A percentile compares a stretch with the other conserved stretches of the same genome.
phyloP scores from a whole-genome alignment of 371 early-diverging fungal species.

The Funneliformis caledonium region DNA sequence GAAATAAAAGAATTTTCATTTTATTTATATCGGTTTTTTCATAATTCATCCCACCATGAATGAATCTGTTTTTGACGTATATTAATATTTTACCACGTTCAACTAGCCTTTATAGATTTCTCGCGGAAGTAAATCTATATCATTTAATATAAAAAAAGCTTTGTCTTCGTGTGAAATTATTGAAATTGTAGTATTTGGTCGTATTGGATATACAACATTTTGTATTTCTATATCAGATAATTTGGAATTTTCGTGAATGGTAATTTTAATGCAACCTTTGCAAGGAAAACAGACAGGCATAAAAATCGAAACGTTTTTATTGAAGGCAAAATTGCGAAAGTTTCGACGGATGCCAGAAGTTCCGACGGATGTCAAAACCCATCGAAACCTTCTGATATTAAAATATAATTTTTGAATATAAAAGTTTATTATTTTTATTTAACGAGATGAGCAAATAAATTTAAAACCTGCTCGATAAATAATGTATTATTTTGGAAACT shows the following conservation, averaged over 20 bases:
- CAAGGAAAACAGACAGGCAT: not conserved
- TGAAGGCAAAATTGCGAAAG: too few species aligned
- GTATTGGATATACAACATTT: constrained; percentile 1
- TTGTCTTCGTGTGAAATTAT: not conserved
- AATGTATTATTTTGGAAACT: too few species aligned
- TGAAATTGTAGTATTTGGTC: not conserved
- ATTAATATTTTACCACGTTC: not conserved
- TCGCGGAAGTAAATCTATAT: constrained; percentile 11
- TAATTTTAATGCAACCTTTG: constrained; percentile 10
- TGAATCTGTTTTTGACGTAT: constrained; percentile 27
- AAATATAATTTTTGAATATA: too few species aligned
- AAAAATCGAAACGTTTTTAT: too few species aligned
- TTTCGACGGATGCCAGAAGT: too few species aligned
- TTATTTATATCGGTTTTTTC: too few species aligned
- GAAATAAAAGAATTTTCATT: too few species aligned
- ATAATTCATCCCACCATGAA: not conserved
- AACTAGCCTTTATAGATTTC: constrained; percentile 12
- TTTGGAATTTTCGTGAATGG: not conserved
- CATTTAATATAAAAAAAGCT: constrained; percentile 20
- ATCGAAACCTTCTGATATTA: too few species aligned
- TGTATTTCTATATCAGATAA: not conserved
- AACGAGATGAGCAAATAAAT: too few species aligned
- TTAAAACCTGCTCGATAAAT: too few species aligned
- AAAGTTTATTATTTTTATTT: too few species aligned
- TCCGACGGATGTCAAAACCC: too few species aligned